These are phyloP conservation scores for Hordeum pubiflorum DNA, from an alignment of 202 grass and related monocot genomes.

Conservation along the genomic window DNA sequence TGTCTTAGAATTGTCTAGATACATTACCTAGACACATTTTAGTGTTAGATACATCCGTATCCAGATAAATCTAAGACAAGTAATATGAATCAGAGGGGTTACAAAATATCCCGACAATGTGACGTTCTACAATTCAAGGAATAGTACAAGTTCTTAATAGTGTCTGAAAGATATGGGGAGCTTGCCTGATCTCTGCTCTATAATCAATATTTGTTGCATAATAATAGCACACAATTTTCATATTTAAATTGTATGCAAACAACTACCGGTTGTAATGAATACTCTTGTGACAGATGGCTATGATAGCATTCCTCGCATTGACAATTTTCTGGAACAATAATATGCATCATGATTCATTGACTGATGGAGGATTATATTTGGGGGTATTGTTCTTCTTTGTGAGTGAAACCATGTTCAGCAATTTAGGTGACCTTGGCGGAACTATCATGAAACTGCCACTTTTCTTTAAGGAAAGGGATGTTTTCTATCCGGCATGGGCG, in stretches of 20 bases:
- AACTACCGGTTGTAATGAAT: not conserved
- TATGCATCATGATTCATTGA: constrained; percentile 25
- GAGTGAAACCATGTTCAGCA: constrained; percentile 15
- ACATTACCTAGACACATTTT: no score
- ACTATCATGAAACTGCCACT: constrained; percentile 34
- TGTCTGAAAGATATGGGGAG: not conserved
- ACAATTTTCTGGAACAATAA: constrained; percentile 35
- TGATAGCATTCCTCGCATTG: constrained; percentile 17
- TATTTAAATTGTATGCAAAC: not conserved
- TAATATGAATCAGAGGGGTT: not conserved
- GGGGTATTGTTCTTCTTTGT: constrained; percentile 29
- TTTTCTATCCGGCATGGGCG: constrained; percentile 45
- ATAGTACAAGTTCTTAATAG: not conserved
- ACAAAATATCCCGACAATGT: not conserved
- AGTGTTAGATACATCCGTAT: no score
- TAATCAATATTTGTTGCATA: not conserved
- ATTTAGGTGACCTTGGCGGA: not conserved
- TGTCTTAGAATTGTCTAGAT: no score
- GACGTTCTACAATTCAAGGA: not conserved
- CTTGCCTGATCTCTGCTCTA: not conserved
- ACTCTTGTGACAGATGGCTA: constrained; percentile 11
- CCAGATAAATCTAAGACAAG: no score
- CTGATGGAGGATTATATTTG: constrained; percentile 34
- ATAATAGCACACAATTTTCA: not conserved
- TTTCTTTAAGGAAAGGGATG: constrained; percentile 49